These are phyloP conservation scores for Coix lacrymajobi DNA, from an alignment of 176 grass and related monocot species.

Conservation along the genomic window DNA sequence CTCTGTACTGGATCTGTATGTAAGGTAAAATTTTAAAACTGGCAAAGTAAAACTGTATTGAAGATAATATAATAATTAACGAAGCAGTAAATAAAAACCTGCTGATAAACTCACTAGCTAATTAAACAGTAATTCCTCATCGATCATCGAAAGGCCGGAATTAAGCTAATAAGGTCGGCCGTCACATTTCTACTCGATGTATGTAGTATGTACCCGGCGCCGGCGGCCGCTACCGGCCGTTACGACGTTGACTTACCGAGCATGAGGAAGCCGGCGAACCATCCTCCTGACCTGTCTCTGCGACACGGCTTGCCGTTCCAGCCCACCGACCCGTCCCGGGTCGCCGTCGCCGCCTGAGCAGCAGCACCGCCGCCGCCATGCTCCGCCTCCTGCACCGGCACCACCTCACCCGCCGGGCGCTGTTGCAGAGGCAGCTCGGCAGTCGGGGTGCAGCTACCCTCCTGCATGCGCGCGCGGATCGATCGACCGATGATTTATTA, in stretches of 20 bases:
- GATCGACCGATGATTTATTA: too few species aligned
- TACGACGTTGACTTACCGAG: constrained; percentile 30
- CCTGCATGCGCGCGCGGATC: not conserved
- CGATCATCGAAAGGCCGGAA: too few species aligned
- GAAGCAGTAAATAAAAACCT: not conserved
- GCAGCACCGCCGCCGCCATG: not conserved
- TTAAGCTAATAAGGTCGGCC: too few species aligned
- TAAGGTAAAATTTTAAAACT: not conserved
- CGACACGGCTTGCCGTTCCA: constrained; percentile 38
- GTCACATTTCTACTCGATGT: too few species aligned
- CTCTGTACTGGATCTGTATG: too few species aligned
- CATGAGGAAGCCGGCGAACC: constrained; percentile 40
- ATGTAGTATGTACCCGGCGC: too few species aligned
- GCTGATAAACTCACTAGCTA: too few species aligned
- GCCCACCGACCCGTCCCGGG: constrained; percentile 45
- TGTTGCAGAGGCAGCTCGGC: not conserved
- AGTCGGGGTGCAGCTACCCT: not conserved
- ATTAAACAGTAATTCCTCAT: too few species aligned
- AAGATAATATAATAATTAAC: not conserved
- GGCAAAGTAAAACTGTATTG: not conserved
- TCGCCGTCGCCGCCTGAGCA: not conserved
- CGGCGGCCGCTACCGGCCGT: not conserved
- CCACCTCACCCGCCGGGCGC: not conserved
- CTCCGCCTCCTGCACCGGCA: not conserved
- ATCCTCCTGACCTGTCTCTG: constrained; percentile 45